Percentiles rank a stretch among this genome's conserved stretches.
These are phyloP conservation scores for Pythium chondricola DNA, from an alignment of 352 stramenopile genomes.

Conservation along the genomic window DNA sequence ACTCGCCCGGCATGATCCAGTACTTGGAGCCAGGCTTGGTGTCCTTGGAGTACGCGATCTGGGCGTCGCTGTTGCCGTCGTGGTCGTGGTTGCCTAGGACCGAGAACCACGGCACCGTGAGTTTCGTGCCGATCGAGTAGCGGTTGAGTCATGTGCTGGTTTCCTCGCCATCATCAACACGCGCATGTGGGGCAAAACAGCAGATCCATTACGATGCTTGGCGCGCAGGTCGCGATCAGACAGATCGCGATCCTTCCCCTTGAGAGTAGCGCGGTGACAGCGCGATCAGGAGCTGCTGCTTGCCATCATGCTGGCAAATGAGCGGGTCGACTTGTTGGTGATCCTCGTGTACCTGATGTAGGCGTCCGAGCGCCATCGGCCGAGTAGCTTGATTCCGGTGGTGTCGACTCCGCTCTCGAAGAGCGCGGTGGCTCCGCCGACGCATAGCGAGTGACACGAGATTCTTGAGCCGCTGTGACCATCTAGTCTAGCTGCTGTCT, in stretches of 20 bases:
- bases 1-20: conserved; percentile 23
- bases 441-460: conserved; percentile 8
- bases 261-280: too few species aligned
- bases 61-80: conserved; percentile 18
- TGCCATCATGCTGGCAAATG: too few species aligned
- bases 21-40: conserved; percentile 18
- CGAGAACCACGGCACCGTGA: conserved; percentile 21
- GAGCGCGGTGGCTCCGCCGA: conserved; percentile 3
- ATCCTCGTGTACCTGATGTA: conserved; percentile 4
- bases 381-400: neutral
- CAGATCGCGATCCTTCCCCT: too few species aligned
- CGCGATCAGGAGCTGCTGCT: too few species aligned
- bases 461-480: neutral
- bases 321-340: too few species aligned
- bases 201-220: too few species aligned
- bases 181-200: too few species aligned
- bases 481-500: neutral
- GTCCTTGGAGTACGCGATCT: conserved; percentile 21
- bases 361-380: conserved; percentile 6
- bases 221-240: too few species aligned
- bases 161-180: too few species aligned
- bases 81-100: conserved; percentile 25
- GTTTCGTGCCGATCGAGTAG: conserved; percentile 13
- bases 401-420: conserved; percentile 1
- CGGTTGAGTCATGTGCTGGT: conserved; percentile 18